These are phyloP conservation scores for Cokeromyces recurvatus DNA, from an alignment of 371 early-diverging fungal species.

Conservation along the genomic window DNA sequence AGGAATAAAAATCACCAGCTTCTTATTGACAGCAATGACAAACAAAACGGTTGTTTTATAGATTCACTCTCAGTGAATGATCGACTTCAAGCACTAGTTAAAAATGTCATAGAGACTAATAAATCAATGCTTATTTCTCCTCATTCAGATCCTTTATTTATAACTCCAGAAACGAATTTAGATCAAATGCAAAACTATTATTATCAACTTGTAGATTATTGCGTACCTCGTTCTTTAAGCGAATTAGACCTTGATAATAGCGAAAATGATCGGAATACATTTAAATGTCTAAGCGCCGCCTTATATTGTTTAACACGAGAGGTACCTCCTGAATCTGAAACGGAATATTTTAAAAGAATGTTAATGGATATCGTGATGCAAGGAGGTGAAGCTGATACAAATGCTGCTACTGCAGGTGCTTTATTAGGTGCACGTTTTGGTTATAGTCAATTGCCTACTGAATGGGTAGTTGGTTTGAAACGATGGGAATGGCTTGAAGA, in stretches of 20 bases:
- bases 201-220: slow-evolving; percentile 35
- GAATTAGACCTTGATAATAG: slow-evolving; percentile 41
- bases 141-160: slow-evolving; percentile 37
- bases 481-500: slow-evolving; percentile 53
- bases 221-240: slow-evolving; percentile 14
- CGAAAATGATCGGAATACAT: slow-evolving; percentile 41
- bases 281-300: slow-evolving; percentile 57
- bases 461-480: slow-evolving; percentile 49
- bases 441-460: slow-evolving; percentile 43
- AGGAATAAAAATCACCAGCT: too few species aligned
- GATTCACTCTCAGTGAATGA: slow-evolving; percentile 32
- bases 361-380: slow-evolving; percentile 56
- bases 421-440: slow-evolving; percentile 60
- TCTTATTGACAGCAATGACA: too few species aligned
- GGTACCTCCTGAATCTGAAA: slow-evolving; percentile 26
- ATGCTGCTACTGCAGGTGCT: slow-evolving; percentile 60
- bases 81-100: slow-evolving; percentile 34
- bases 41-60: slow-evolving; percentile 9
- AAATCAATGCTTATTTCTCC: slow-evolving; percentile 43
- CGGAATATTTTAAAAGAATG: slow-evolving; percentile 44
- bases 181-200: slow-evolving; percentile 26
- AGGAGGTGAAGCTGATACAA: slow-evolving; percentile 66
- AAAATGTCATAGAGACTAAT: slow-evolving; percentile 46
- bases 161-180: slow-evolving; percentile 38
- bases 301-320: slow-evolving; percentile 49